These are phyloP conservation scores for Cerioporus squamosus DNA, from an alignment of 1,284 basidiomycete genomes.

Conservation along the genomic window DNA sequence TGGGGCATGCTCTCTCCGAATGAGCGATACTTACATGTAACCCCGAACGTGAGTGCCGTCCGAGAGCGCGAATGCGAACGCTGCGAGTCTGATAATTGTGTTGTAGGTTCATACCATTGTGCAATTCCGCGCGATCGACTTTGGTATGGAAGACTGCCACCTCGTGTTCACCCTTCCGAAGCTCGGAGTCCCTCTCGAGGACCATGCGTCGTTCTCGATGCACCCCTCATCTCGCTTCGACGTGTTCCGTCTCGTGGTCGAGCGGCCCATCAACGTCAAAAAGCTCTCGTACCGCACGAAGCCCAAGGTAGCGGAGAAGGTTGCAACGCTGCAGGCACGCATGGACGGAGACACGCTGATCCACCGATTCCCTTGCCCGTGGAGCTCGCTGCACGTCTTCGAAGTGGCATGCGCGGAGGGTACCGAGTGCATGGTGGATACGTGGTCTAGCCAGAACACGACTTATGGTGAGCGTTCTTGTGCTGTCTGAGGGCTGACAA, in stretches of 20 bases:
- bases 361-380: conserved; percentile 17
- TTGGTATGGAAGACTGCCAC: conserved; percentile 32
- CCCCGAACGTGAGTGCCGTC: conserved; percentile 5
- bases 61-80: too few relatives aligned
- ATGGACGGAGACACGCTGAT: conserved; percentile 11
- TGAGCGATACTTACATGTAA: conserved; percentile 14
- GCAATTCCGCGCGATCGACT: conserved; percentile 32
- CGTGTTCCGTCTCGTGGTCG: conserved; percentile 22
- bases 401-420: conserved; percentile 21
- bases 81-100: too few relatives aligned
- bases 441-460: conserved; percentile 25
- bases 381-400: conserved; percentile 20
- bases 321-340: conserved; percentile 10
- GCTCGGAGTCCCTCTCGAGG: conserved; percentile 9
- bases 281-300: conserved; percentile 23
- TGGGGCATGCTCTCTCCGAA: conserved; percentile 14
- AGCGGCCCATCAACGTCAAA: conserved; percentile 17
- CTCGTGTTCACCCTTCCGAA: conserved; percentile 27
- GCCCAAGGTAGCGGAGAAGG: conserved; percentile 14
- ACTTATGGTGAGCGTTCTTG: conserved; percentile 15
- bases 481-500: not conserved
- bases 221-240: conserved; percentile 11
- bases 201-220: conserved; percentile 13
- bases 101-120: conserved; percentile 23
- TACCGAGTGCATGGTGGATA: conserved; percentile 17